Evolutionary conservation across 2,329 filamentous ascomycete genomes (phyloP).

Genomic region (Talaromyces piceae): DNA sequence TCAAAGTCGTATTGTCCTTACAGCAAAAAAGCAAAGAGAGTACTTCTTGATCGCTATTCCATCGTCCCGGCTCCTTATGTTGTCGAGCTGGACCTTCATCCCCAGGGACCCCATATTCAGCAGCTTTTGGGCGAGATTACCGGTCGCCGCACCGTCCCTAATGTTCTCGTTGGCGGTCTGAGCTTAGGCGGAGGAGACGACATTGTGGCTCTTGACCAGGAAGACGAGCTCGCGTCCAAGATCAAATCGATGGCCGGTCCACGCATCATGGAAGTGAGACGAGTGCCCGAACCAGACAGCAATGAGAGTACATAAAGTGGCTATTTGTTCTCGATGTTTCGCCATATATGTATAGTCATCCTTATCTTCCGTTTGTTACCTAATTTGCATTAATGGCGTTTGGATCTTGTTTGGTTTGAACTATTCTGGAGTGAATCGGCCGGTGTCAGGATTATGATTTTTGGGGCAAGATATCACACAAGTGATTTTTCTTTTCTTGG

Average conservation of each 20-base stretch:
- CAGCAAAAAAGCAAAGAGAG: constrained; percentile 75
- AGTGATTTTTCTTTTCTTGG: background rate
- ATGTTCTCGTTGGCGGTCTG: constrained; percentile 78
- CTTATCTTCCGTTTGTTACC: background rate
- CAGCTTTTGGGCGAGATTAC: constrained; percentile 64
- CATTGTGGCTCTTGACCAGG: constrained; percentile 61
- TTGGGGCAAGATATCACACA: background rate
- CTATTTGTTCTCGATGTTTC: background rate
- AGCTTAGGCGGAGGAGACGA: constrained; percentile 90
- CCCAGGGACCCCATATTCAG: constrained; percentile 66
- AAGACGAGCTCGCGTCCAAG: constrained; percentile 61
- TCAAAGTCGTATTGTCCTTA: constrained; percentile 89
- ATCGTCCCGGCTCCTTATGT: constrained; percentile 78
- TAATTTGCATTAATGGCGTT: constrained; percentile 9
- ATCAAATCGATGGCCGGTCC: constrained; percentile 68
- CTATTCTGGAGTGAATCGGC: constrained; percentile 1
- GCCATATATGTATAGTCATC: background rate
- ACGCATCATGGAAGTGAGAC: constrained; percentile 41
- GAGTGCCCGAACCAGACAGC: constrained; percentile 1
- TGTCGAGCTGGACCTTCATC: constrained; percentile 81
- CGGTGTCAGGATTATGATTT: background rate
- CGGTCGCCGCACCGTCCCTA: constrained; percentile 79
- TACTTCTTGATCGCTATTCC: constrained; percentile 75
- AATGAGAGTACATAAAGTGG: background rate
- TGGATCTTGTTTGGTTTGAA: background rate